Evolutionary conservation across 495 filamentous ascomycete genomes (phyloP).

Genomic region (Jackrogersella multiformis): DNA sequence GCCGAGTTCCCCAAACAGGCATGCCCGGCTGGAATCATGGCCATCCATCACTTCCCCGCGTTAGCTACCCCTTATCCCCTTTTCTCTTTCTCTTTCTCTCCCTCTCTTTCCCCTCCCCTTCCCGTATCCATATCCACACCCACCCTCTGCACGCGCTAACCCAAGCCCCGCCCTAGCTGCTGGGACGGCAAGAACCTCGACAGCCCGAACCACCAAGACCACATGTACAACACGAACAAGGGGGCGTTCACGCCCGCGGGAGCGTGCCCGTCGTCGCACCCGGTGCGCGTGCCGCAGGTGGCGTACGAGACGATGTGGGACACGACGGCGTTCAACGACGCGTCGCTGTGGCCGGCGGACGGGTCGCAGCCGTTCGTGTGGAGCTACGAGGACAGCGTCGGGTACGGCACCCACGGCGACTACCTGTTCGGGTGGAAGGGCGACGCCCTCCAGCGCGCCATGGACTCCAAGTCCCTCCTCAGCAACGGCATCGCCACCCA

Average conservation of each 20-base stretch:
- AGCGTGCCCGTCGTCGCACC: conserved; percentile 53
- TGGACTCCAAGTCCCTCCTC: conserved; percentile 48
- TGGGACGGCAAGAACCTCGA: conserved; percentile 61
- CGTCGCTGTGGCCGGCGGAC: conserved; percentile 49
- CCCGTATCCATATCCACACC: too few relatives aligned
- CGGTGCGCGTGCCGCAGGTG: conserved; percentile 50
- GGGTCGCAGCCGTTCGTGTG: conserved; percentile 48
- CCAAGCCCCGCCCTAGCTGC: conserved; percentile 30
- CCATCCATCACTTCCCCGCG: conserved; percentile 52
- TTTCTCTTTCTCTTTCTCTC: background rate
- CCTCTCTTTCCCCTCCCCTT: too few relatives aligned
- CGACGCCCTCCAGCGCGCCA: conserved; percentile 52
- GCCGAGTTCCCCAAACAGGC: conserved; percentile 41
- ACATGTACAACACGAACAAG: conserved; percentile 49
- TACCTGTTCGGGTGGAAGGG: conserved; percentile 58
- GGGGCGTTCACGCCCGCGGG: conserved; percentile 41
- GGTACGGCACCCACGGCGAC: conserved; percentile 54
- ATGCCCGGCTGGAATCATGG: conserved; percentile 50
- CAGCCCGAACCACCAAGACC: conserved; percentile 57
- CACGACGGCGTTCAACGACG: conserved; percentile 50
- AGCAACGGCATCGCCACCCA: conserved; percentile 48
- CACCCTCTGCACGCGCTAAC: conserved; percentile 12
- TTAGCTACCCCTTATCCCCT: conserved; percentile 31
- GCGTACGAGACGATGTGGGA: conserved; percentile 57
- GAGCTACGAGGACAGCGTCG: conserved; percentile 47